These are phyloP conservation scores for Actinidia arguta DNA, from an alignment of 179 eudicot genomes.

Conservation along the genomic window DNA sequence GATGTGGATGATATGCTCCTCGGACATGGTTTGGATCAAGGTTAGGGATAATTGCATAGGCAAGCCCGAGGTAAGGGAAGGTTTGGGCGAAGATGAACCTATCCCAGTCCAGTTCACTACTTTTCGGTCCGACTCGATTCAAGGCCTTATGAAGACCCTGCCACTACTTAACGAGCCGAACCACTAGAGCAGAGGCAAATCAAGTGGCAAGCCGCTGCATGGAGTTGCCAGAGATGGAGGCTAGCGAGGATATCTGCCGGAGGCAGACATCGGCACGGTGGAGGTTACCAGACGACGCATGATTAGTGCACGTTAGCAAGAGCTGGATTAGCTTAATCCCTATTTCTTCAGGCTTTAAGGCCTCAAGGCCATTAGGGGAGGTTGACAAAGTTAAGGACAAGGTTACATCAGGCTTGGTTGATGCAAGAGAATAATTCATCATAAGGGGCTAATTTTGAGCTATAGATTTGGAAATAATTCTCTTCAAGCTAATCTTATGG, in stretches of 20 bases:
- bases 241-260: conserved; percentile 33
- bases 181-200: conserved; percentile 42
- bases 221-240: conserved; percentile 45
- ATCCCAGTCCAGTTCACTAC: conserved; percentile 20
- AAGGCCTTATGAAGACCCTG: conserved; percentile 41
- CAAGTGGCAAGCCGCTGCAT: conserved; percentile 43
- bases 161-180: conserved; percentile 45
- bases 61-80: conserved; percentile 38
- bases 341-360: conserved; percentile 40
- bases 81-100: conserved; percentile 22
- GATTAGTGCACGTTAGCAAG: conserved; percentile 44
- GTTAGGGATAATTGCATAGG: conserved; percentile 30
- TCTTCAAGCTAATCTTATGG: not conserved
- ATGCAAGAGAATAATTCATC: conserved; percentile 30
- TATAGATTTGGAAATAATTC: not conserved
- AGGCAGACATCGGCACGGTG: conserved; percentile 47
- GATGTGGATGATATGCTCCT: conserved; percentile 40
- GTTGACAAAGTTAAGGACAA: conserved; percentile 32
- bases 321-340: conserved; percentile 47
- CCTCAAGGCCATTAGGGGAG: not conserved
- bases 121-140: not conserved
- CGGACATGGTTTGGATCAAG: conserved; percentile 28
- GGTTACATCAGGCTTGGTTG: conserved; percentile 36
- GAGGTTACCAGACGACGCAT: conserved; percentile 46
- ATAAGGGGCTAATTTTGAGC: not conserved